These are phyloP conservation scores for Metschnikowia colocasiae DNA, from an alignment of 805 yeast genomes.

Conservation along the genomic window DNA sequence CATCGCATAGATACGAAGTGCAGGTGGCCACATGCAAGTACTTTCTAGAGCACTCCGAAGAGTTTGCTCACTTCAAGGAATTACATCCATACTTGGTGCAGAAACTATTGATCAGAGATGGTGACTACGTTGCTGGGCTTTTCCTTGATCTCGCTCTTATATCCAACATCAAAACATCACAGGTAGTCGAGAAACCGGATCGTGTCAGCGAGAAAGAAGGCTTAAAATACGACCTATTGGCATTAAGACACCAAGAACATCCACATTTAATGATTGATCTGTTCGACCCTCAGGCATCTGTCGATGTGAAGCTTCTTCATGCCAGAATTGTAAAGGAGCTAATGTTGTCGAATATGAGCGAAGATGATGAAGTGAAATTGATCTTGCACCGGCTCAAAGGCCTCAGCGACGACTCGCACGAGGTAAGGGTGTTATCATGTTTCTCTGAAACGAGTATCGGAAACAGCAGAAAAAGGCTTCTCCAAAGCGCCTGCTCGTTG, in stretches of 20 bases:
- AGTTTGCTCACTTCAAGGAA: background rate
- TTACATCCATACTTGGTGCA: constrained; percentile 3
- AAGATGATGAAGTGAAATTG: background rate
- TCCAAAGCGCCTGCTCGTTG: background rate
- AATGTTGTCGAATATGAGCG: background rate
- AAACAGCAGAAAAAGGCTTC: background rate
- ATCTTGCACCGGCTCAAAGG: background rate
- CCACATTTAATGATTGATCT: background rate
- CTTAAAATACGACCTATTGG: background rate
- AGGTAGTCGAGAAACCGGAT: background rate
- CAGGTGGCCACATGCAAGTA: constrained; percentile 8
- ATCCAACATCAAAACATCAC: background rate
- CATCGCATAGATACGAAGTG: constrained; percentile 3
- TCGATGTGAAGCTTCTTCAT: background rate
- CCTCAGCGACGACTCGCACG: constrained; percentile 11
- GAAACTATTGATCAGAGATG: background rate
- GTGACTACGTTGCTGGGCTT: background rate
- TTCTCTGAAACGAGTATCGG: background rate
- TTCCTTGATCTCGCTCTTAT: background rate
- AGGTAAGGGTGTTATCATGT: constrained; percentile 8
- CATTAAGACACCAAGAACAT: background rate
- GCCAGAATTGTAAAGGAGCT: background rate
- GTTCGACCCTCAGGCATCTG: background rate
- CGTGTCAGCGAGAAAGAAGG: background rate
- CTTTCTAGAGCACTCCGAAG: background rate